phyloP scores from a whole-genome alignment of 208 protist species.

The Blechomonas ayalai region DNA sequence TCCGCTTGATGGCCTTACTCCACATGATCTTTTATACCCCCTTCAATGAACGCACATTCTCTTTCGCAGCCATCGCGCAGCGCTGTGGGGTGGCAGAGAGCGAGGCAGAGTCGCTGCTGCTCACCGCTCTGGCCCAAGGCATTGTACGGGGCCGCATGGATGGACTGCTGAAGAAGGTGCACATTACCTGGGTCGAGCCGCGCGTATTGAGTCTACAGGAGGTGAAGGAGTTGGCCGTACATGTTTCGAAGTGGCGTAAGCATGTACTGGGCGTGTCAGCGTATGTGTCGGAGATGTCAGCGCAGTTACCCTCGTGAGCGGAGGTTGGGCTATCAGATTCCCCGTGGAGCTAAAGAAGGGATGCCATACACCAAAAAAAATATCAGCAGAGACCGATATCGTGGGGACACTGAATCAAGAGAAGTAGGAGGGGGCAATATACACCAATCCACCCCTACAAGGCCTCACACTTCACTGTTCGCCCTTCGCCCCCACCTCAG shows the following conservation, averaged over 20 bases:
- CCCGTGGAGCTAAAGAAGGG: neutral
- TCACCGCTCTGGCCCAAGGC: slow-evolving; percentile 90
- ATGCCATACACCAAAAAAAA: slow-evolving; percentile 11
- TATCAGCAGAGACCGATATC: slow-evolving; percentile 13
- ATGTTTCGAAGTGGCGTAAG: slow-evolving; percentile 65
- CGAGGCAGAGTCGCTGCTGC: slow-evolving; percentile 91
- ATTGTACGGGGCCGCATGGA: slow-evolving; percentile 94
- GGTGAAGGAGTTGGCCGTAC: slow-evolving; percentile 57
- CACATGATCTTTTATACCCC: slow-evolving; percentile 94
- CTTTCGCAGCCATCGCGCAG: slow-evolving; percentile 64
- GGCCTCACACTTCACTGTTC: too few relatives aligned
- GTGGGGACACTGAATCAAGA: neutral
- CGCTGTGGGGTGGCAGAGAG: slow-evolving; percentile 55
- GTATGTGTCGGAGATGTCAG: slow-evolving; percentile 22
- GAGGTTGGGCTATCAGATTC: too few relatives aligned
- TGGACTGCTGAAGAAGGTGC: slow-evolving; percentile 71
- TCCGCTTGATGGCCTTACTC: slow-evolving; percentile 92
- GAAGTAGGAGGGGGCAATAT: slow-evolving; percentile 1
- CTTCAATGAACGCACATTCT: slow-evolving; percentile 86
- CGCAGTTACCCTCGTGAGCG: slow-evolving; percentile 12
- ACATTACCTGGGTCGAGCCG: slow-evolving; percentile 86
- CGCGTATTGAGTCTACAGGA: slow-evolving; percentile 77
- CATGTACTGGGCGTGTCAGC: slow-evolving; percentile 43
- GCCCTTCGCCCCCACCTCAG: too few relatives aligned
- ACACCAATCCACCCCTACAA: too few relatives aligned